Percentiles rank a stretch among this genome's conserved stretches.
phyloP scores from a whole-genome alignment of 306 rosid species.

The Fagus sylvatica region DNA sequence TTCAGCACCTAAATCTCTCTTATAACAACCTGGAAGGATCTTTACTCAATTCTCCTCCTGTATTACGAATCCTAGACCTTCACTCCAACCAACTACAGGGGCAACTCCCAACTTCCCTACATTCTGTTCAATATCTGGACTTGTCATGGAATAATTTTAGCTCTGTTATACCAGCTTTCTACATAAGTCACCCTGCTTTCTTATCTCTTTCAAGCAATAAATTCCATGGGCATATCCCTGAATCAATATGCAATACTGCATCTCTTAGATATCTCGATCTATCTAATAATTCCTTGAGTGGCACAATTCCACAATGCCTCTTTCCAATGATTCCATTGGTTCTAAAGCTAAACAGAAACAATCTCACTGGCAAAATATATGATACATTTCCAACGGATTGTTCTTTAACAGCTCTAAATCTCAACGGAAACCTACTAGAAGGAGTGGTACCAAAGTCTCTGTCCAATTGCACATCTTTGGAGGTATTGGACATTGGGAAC shows the following conservation, averaged over 20 bases:
- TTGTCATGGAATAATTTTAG: constrained; percentile 28
- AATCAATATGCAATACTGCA: constrained; percentile 27
- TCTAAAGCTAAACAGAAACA: constrained; percentile 17
- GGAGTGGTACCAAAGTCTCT: constrained; percentile 34
- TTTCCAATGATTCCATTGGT: constrained; percentile 16
- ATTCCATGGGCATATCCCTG: background rate
- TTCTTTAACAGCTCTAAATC: constrained; percentile 8
- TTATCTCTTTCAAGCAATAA: constrained; percentile 41
- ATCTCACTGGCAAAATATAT: background rate
- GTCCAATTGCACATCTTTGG: constrained; percentile 13
- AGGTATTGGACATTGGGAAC: constrained; percentile 44
- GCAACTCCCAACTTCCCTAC: background rate
- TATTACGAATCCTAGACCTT: constrained; percentile 25
- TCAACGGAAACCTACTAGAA: constrained; percentile 25
- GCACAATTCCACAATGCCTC: constrained; percentile 29
- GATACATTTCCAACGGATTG: constrained; percentile 8
- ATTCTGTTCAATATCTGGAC: background rate
- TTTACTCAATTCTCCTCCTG: background rate
- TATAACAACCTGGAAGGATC: background rate
- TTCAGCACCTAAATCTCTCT: background rate
- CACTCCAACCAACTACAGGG: constrained; percentile 11
- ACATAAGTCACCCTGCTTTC: accelerated
- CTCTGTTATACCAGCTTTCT: background rate
- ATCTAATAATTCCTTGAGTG: constrained; percentile 29
- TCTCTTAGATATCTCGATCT: constrained; percentile 30